These are phyloP conservation scores for Boehmeria nivea DNA, from an alignment of 306 rosid genomes.

Conservation along the genomic window DNA sequence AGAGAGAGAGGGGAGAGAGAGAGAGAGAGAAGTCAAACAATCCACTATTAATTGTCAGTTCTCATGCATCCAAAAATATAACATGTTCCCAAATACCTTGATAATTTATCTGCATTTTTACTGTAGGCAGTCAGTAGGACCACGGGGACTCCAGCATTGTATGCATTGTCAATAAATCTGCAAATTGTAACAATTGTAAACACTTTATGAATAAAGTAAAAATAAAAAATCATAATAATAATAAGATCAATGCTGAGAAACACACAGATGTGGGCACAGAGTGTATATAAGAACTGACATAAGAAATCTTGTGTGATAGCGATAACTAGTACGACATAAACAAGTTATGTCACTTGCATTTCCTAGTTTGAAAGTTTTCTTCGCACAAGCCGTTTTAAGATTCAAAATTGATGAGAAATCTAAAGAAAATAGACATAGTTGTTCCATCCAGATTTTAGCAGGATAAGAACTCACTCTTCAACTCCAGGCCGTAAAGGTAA, in stretches of 20 bases:
- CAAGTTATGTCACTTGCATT: no score
- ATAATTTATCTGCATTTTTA: conserved; percentile 60
- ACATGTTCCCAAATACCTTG: conserved; percentile 36
- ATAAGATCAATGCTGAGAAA: background rate
- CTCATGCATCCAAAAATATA: background rate
- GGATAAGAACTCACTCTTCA: conserved; percentile 73
- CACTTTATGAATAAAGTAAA: no score
- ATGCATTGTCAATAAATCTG: conserved; percentile 84
- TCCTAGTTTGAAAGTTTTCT: no score
- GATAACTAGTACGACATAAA: no score
- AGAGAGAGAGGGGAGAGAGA: background rate
- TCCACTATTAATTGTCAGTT: background rate
- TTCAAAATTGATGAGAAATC: conserved; percentile 14
- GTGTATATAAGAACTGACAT: no score
- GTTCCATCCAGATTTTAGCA: no score
- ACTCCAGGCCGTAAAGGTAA: conserved; percentile 81
- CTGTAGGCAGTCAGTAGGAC: conserved; percentile 64
- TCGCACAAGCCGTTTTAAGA: conserved; percentile 3
- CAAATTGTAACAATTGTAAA: conserved; percentile 11
- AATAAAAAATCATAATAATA: background rate
- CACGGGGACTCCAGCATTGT: conserved; percentile 62
- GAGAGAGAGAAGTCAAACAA: background rate
- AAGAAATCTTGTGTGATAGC: no score
- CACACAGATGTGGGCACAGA: background rate
- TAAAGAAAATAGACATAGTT: conserved; percentile 2